Evolutionary conservation across 2,329 filamentous ascomycete genomes (phyloP), one percentile per base, ranked within the genome.

Genomic region (Teratosphaeria nubilosa): DNA sequence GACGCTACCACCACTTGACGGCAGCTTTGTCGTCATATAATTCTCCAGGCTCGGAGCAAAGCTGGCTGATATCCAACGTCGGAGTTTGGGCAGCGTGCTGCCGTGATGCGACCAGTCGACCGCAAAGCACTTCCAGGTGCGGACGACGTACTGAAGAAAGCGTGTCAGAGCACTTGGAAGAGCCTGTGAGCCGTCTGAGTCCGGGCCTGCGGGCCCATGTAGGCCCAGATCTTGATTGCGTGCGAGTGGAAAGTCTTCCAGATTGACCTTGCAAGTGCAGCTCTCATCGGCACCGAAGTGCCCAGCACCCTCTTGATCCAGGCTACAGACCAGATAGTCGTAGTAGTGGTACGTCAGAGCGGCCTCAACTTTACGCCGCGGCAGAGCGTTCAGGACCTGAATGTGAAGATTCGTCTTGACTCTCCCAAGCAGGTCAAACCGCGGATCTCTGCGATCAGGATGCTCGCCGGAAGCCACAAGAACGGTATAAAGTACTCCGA

Each of bases 121-220:
- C 58, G 75, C 75, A 56, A 83, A 77, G 66, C 85, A 90, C 6
- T 80, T 81, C 54, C 78, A 76, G 45, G 75, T 75, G 48, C 91
- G 62, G 3, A 65, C 81, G 64, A 86, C 87, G 13, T 80, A 75
- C 51, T 79, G 78, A 77, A 91, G 84, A 59, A 86, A 77, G 37
- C 75, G 74, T 67, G 90, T 80, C 78, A 90, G 85, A 27, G 87
- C 79, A 69, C 87, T 84, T 16, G 86, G 88, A 66, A 90, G 86
- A 37, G 87, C 76, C 31, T 86, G 80, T 66, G 90, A 85, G 55
- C 88, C 87, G 54, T 76, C 78, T 65, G 88, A 48, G 16, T 22
- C 41, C 20, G 6, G 11, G 16, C 20, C 41, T 20, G 41, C 41
- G 16, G 41, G 84, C 27, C 86, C 86, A 1, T 84, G 84, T 20